phyloP scores from a whole-genome alignment of 192 early-diverging fungal species.

The Chytriomyces confervae region DNA sequence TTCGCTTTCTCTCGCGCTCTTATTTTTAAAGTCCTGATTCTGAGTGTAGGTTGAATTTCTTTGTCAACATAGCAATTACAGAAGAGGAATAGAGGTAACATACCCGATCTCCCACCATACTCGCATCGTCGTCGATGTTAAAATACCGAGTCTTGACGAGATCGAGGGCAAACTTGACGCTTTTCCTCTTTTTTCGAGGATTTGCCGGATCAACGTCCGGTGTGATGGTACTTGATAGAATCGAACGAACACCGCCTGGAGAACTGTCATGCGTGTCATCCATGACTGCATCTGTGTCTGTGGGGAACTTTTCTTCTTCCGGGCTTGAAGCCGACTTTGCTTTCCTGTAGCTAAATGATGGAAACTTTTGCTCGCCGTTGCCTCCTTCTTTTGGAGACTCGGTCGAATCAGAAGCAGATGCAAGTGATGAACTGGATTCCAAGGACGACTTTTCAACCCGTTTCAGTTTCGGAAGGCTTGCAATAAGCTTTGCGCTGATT shows the following conservation, averaged over 20 bases:
- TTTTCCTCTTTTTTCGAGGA: conserved; percentile 14
- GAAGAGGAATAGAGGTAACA: background rate
- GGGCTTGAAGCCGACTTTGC: background rate
- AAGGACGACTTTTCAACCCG: background rate
- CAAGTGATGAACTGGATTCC: background rate
- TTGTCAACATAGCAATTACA: background rate
- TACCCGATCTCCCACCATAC: conserved; percentile 1
- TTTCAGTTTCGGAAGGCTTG: background rate
- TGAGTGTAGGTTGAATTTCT: background rate
- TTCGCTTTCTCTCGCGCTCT: conserved; percentile 29
- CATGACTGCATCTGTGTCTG: background rate
- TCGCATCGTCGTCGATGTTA: conserved; percentile 17
- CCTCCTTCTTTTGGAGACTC: background rate
- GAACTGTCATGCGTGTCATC: background rate
- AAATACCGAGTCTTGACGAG: conserved; percentile 22
- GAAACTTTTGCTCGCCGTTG: background rate
- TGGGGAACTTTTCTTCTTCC: background rate
- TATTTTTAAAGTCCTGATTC: conserved; percentile 13
- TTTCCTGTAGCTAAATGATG: background rate
- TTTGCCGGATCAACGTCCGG: conserved; percentile 9
- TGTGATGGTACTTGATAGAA: conserved; percentile 3
- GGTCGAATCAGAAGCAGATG: background rate
- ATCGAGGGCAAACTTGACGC: conserved; percentile 17
- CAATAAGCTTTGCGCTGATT: background rate
- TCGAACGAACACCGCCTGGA: background rate